phyloP scores from a whole-genome alignment of 306 rosid genomes.

The Biancaea sappan region DNA sequence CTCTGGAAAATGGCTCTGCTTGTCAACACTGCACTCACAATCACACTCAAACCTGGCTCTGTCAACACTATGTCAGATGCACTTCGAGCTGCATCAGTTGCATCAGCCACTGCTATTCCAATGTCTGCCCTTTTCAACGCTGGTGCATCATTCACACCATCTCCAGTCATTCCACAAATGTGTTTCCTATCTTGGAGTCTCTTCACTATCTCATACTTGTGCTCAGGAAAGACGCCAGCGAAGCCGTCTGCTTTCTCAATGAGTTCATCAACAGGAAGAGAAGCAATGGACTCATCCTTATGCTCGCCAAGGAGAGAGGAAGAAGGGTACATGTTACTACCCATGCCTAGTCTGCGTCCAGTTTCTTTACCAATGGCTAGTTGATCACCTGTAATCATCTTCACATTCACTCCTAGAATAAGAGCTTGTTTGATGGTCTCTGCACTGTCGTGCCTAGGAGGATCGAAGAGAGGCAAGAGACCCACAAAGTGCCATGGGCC shows the following conservation, averaged over 20 bases:
- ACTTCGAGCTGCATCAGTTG: slow-evolving; percentile 77
- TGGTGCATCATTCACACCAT: slow-evolving; percentile 86
- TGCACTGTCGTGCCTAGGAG: slow-evolving; percentile 88
- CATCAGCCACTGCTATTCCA: slow-evolving; percentile 88
- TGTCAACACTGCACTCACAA: slow-evolving; percentile 73
- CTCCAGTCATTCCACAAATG: slow-evolving; percentile 85
- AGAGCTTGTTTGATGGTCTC: slow-evolving; percentile 77
- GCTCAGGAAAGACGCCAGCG: slow-evolving; percentile 90
- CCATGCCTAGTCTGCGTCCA: slow-evolving; percentile 89
- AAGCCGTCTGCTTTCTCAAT: slow-evolving; percentile 85
- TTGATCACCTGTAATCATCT: slow-evolving; percentile 91
- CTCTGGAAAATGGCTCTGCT: slow-evolving; percentile 85
- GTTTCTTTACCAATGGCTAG: slow-evolving; percentile 86
- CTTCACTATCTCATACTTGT: slow-evolving; percentile 78
- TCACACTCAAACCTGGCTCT: slow-evolving; percentile 81
- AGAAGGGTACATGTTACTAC: slow-evolving; percentile 90
- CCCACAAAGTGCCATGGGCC: slow-evolving; percentile 76
- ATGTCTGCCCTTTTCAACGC: slow-evolving; percentile 74
- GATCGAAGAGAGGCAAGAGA: slow-evolving; percentile 84
- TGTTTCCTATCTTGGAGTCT: slow-evolving; percentile 72
- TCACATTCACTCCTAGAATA: slow-evolving; percentile 75
- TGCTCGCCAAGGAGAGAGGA: slow-evolving; percentile 72
- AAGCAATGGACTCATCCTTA: slow-evolving; percentile 51
- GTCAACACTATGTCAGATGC: slow-evolving; percentile 83
- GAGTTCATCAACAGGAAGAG: slow-evolving; percentile 71